These are phyloP conservation scores for Plasmodium blacklocki DNA, from an alignment of 169 alveolate species.

Conservation along the genomic window DNA sequence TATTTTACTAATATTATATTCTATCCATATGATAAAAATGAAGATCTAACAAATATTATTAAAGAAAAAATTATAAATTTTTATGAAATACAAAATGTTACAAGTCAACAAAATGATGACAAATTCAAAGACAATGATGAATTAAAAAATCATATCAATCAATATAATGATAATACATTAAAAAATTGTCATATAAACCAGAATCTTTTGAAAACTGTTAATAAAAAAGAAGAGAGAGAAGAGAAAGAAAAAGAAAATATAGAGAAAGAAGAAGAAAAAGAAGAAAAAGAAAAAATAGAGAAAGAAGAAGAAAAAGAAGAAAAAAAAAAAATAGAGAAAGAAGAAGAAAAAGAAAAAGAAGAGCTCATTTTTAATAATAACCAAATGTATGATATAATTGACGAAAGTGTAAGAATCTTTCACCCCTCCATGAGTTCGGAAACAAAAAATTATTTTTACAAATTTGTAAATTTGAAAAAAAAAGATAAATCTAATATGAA, in stretches of 20 bases:
- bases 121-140: too few relatives aligned
- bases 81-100: not conserved
- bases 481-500: constrained; percentile 39
- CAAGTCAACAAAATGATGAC: not conserved
- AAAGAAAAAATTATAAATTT: not conserved
- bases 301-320: not conserved
- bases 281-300: not conserved
- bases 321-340: not conserved
- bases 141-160: too few relatives aligned
- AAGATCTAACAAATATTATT: constrained; percentile 5
- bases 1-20: constrained; percentile 37
- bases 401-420: constrained; percentile 66
- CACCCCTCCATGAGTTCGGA: constrained; percentile 40
- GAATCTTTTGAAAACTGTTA: not conserved
- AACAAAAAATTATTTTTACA: constrained; percentile 52
- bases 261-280: too few relatives aligned
- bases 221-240: not conserved
- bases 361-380: not conserved
- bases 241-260: not conserved
- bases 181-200: not conserved
- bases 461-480: constrained; percentile 45
- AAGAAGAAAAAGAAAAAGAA: not conserved
- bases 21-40: constrained; percentile 31
- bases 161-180: too few relatives aligned
- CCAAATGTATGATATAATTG: constrained; percentile 37